These are phyloP conservation scores for Trypanosoma mega DNA, from an alignment of 208 protist species.

Conservation along the genomic window DNA sequence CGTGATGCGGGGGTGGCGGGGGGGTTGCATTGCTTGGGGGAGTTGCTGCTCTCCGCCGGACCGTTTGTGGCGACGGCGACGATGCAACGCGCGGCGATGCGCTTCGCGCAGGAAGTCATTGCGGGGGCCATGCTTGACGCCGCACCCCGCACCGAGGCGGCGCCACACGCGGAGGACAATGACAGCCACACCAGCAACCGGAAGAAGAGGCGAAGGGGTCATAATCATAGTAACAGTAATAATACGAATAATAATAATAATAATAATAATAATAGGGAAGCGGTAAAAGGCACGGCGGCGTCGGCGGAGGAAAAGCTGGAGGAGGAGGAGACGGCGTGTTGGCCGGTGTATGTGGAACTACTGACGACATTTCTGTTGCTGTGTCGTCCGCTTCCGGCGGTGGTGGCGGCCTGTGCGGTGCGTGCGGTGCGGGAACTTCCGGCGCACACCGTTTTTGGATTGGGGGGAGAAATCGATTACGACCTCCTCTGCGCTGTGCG, in stretches of 20 bases:
- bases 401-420: conserved; percentile 22
- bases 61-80: conserved; percentile 32
- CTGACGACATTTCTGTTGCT: conserved; percentile 24
- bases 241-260: conserved; percentile 4
- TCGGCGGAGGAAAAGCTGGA: conserved; percentile 1
- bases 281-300: neutral
- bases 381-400: conserved; percentile 21
- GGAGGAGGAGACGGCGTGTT: conserved; percentile 1
- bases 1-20: conserved; percentile 18
- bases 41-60: conserved; percentile 43
- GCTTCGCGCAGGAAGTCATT: conserved; percentile 57
- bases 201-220: too few relatives aligned
- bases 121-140: conserved; percentile 39
- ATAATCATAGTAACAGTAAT: neutral
- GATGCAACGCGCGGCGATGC: conserved; percentile 50
- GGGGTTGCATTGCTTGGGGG: conserved; percentile 41
- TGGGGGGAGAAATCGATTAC: neutral
- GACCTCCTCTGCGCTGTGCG: conserved; percentile 23
- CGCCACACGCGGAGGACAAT: neutral
- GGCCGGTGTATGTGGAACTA: conserved; percentile 20
- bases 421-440: conserved; percentile 24
- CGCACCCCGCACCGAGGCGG: neutral
- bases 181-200: too few relatives aligned
- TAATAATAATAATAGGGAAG: conserved; percentile 13
- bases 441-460: neutral